These are phyloP conservation scores for Prunella vulgaris DNA, from an alignment of 257 asterid species.

Conservation along the genomic window DNA sequence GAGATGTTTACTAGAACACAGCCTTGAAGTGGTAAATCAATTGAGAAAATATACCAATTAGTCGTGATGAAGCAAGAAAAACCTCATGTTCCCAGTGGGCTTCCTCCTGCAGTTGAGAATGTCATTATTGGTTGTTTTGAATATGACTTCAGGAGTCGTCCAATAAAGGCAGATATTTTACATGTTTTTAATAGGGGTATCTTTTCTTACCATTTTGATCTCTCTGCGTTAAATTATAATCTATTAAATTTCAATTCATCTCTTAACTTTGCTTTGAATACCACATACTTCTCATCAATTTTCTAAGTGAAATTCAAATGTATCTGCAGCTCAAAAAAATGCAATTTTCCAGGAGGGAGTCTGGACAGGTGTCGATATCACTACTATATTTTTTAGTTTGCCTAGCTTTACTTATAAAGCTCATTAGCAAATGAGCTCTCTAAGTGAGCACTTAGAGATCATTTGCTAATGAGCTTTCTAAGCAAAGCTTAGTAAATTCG, in stretches of 20 bases:
- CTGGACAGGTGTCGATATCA: slow-evolving; percentile 44
- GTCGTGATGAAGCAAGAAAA: slow-evolving; percentile 73
- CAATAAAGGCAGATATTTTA: slow-evolving; percentile 71
- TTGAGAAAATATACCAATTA: slow-evolving; percentile 54
- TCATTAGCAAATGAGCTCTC: no score
- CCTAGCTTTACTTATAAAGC: no score
- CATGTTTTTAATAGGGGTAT: slow-evolving; percentile 84
- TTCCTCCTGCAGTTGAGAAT: slow-evolving; percentile 78
- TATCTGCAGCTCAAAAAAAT: slow-evolving; percentile 58
- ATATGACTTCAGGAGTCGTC: slow-evolving; percentile 80
- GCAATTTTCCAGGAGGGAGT: slow-evolving; percentile 46
- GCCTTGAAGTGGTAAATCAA: slow-evolving; percentile 88
- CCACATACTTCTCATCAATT: no score
- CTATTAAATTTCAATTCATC: neutral
- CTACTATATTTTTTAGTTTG: no score
- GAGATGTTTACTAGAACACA: slow-evolving; percentile 82
- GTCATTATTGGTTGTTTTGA: slow-evolving; percentile 81
- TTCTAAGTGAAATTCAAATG: slow-evolving; percentile 1
- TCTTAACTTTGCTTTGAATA: neutral
- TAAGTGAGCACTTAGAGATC: no score
- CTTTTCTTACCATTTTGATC: neutral
- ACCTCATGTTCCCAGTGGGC: slow-evolving; percentile 72
- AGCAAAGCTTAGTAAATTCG: no score
- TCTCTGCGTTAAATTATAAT: neutral
- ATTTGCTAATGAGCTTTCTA: no score